Evolutionary conservation across 257 asterid species (phyloP).

Genomic region (Salvia splendens): DNA sequence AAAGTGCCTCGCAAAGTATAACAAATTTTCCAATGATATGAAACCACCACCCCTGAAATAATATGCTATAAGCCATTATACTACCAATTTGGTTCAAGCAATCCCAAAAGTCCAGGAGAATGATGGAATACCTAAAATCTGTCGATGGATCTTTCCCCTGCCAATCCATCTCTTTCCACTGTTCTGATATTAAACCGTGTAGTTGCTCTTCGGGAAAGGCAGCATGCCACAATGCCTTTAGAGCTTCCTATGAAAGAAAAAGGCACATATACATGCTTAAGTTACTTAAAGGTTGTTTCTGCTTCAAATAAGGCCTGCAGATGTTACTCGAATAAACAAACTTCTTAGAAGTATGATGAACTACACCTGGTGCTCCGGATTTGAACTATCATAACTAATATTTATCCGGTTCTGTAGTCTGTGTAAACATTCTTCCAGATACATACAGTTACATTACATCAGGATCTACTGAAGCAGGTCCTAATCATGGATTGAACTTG

Average conservation of each 20-base stretch:
- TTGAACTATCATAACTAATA: conserved; percentile 73
- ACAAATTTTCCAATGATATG: conserved; percentile 89
- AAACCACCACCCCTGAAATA: conserved; percentile 92
- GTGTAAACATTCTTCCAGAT: conserved; percentile 86
- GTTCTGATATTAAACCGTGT: conserved; percentile 82
- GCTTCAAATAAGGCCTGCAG: conserved; percentile 11
- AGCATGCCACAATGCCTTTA: conserved; percentile 79
- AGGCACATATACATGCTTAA: conserved; percentile 25
- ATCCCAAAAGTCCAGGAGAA: conserved; percentile 25
- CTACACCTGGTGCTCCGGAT: conserved; percentile 85
- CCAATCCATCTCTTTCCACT: conserved; percentile 99
- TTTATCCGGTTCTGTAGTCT: conserved; percentile 87
- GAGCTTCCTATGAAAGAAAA: conserved; percentile 64
- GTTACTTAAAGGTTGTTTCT: neutral
- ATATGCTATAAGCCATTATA: conserved; percentile 20
- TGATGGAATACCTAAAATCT: conserved; percentile 74
- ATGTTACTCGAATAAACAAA: neutral
- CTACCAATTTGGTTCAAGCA: conserved; percentile 22
- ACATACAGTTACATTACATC: conserved; percentile 28
- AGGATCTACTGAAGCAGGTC: conserved; percentile 30
- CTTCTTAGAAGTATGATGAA: conserved; percentile 25
- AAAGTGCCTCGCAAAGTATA: conserved; percentile 81
- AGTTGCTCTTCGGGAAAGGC: conserved; percentile 89
- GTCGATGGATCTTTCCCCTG: conserved; percentile 99
- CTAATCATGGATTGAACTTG: neutral